These are phyloP conservation scores for Backusella macrospora DNA, from an alignment of 192 early-diverging fungal species.

Conservation along the genomic window DNA sequence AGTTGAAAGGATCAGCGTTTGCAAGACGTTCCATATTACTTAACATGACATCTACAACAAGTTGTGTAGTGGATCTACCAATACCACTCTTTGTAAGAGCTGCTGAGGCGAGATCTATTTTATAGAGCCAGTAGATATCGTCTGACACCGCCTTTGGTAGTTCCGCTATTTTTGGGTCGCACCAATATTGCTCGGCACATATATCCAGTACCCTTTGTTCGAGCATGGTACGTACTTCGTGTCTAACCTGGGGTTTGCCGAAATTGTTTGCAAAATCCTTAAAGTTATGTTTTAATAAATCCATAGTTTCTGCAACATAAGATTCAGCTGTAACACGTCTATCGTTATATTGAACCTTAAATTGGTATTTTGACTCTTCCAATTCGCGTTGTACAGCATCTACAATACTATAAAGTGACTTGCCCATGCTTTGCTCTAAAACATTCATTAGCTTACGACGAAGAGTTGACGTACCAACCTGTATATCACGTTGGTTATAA, in stretches of 20 bases:
- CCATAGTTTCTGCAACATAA: conserved; percentile 94
- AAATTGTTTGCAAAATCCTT: conserved; percentile 92
- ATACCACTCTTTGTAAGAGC: conserved; percentile 94
- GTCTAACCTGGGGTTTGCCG: conserved; percentile 91
- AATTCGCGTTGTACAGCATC: conserved; percentile 93
- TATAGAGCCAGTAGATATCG: conserved; percentile 82
- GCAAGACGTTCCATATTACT: conserved; percentile 81
- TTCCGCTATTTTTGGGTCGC: conserved; percentile 68
- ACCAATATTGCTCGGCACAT: conserved; percentile 92
- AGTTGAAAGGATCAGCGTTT: conserved; percentile 79
- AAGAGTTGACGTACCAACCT: conserved; percentile 85
- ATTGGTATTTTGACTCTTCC: conserved; percentile 95
- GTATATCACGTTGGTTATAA: conserved; percentile 65
- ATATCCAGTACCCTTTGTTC: conserved; percentile 90
- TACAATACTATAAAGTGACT: conserved; percentile 78
- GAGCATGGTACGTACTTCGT: conserved; percentile 90
- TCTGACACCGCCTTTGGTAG: conserved; percentile 65
- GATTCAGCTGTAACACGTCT: conserved; percentile 92
- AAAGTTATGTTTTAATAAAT: conserved; percentile 91
- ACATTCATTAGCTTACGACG: conserved; percentile 88
- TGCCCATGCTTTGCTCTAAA: conserved; percentile 91
- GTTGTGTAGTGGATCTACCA: conserved; percentile 88
- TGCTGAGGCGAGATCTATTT: conserved; percentile 81
- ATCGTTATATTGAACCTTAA: conserved; percentile 99
- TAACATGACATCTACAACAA: conserved; percentile 87